These are phyloP conservation scores for Vitis hybrid DNA, from an alignment of 177 flowering plant species.

Conservation along the genomic window DNA sequence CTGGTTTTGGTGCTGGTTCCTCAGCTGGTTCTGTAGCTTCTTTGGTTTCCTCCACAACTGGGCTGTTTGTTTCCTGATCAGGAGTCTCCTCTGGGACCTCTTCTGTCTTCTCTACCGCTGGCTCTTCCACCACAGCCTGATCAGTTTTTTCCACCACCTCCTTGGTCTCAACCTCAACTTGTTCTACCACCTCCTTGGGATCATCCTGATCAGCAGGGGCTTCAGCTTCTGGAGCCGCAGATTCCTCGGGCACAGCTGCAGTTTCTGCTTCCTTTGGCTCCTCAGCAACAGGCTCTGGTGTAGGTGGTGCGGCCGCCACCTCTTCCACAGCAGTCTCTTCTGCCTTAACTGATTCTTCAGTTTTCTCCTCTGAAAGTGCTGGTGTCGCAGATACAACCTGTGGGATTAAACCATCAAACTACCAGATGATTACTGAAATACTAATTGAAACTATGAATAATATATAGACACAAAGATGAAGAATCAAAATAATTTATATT, in stretches of 20 bases:
- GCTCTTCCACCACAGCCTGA: conserved; percentile 15
- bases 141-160: conserved; percentile 12
- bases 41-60: conserved; percentile 15
- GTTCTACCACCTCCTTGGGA: background rate
- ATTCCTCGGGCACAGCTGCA: too few relatives aligned
- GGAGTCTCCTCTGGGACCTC: conserved; percentile 8
- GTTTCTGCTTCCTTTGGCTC: too few relatives aligned
- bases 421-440: background rate
- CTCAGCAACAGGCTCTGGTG: too few relatives aligned
- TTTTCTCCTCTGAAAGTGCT: conserved; percentile 26
- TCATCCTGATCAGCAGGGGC: background rate
- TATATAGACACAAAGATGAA: too few relatives aligned
- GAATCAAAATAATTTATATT: too few relatives aligned
- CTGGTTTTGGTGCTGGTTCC: conserved; percentile 3
- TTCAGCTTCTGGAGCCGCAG: background rate
- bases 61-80: conserved; percentile 1
- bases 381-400: conserved; percentile 36
- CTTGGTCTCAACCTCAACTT: conserved; percentile 9
- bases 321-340: conserved; percentile 3
- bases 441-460: too few relatives aligned
- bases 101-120: conserved; percentile 14
- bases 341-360: conserved; percentile 8
- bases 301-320: too few relatives aligned
- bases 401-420: background rate
- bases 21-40: conserved; percentile 18